Evolutionary conservation across 2,329 filamentous ascomycete species (phyloP), one percentile per base, ranked within the genome.

Genomic region (Cladorrhinum sp.): DNA sequence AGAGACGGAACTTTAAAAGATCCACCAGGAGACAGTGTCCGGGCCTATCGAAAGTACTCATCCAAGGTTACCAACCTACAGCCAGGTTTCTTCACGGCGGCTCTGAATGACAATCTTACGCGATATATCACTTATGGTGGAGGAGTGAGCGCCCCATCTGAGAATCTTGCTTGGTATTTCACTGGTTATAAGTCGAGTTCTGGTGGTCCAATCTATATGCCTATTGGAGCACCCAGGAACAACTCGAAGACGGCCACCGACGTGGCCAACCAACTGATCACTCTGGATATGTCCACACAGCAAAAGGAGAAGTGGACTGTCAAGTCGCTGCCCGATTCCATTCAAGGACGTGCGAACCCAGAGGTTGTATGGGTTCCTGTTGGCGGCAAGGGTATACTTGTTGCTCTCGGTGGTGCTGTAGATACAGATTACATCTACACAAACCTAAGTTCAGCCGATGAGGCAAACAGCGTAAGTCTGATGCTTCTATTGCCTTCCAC

Each of bases 281-380:
- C 80, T 0, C 72, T 90, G 6, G 81, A 91, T 65, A 83, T 89
- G 80, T 69, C 75, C 0, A 70, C 68, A 0, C 82, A 86, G 69
- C 63, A 73, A 3, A 41, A 69, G 0, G 80, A 83, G 60, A 76
- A 66, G 3, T 91, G 87, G 84, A 72, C 67, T 6, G 90, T 90
- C 65, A 64, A 55, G 1, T 83, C 84, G 0, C 70, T 91, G 2
- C 81, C 82, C 0, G 45, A 67, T 0, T 64, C 69, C 3, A 75
- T 88, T 6, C 72, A 75, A 3, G 81, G 81, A 0, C 81, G 89
- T 16, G 85, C 86, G 3, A 85, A 83, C 65, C 79, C 86, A 0
- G 87, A 89, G 60, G 76, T 89, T 1, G 85, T 89, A 0, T 92
- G 88, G 87, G 81, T 96, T 0, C 92, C 92, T 1, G 90, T 92